phyloP scores from a whole-genome alignment of 495 filamentous ascomycete genomes.

The Daldinia grandis region DNA sequence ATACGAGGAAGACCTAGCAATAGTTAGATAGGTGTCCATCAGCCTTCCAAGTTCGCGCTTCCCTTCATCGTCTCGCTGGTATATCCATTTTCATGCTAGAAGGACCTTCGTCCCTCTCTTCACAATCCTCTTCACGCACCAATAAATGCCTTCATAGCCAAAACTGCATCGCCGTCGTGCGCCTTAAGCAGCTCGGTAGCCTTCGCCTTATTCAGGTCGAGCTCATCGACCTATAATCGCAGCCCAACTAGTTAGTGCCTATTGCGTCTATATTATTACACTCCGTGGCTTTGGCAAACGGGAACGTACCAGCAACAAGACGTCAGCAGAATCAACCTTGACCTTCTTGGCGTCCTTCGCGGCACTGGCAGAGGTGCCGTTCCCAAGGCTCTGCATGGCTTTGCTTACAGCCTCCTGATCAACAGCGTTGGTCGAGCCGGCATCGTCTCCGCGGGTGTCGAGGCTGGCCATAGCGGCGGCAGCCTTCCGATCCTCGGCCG shows the following conservation, averaged over 20 bases:
- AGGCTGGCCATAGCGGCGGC: constrained; percentile 84
- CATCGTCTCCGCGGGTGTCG: constrained; percentile 68
- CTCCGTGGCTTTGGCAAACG: background rate
- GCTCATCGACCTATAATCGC: constrained; percentile 70
- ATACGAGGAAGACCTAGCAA: background rate
- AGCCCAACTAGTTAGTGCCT: constrained; percentile 13
- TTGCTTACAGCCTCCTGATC: constrained; percentile 85
- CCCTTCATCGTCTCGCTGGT: constrained; percentile 1
- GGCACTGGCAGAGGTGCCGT: constrained; percentile 31
- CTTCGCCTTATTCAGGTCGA: constrained; percentile 80
- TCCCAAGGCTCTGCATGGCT: constrained; percentile 76
- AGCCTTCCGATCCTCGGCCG: constrained; percentile 88
- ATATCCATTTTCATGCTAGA: constrained; percentile 18
- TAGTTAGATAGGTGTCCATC: background rate
- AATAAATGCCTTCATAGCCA: constrained; percentile 70
- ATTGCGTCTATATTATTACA: background rate
- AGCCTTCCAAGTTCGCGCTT: background rate
- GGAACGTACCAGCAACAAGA: constrained; percentile 51
- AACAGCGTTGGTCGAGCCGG: constrained; percentile 61
- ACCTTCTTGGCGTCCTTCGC: constrained; percentile 57
- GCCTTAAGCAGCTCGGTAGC: constrained; percentile 83
- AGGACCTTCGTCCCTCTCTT: background rate
- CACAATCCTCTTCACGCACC: constrained; percentile 3
- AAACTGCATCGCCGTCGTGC: constrained; percentile 79
- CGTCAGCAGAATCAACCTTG: constrained; percentile 59